phyloP scores from a whole-genome alignment of 2,329 filamentous ascomycete genomes.

The Hypoxylon rubiginosum region DNA sequence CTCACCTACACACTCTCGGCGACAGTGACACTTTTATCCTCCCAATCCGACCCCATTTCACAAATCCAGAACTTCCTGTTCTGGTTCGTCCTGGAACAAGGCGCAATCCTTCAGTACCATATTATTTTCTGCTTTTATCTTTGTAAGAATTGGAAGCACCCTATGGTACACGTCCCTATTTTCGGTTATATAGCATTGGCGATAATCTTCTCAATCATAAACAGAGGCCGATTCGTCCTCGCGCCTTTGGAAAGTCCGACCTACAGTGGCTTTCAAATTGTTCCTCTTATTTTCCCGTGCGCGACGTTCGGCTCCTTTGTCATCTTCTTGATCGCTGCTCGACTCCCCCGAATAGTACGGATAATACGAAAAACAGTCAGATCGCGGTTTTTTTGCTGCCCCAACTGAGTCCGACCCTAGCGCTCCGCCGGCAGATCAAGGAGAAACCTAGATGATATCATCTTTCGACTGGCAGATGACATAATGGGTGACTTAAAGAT shows the following conservation, averaged over 20 bases:
- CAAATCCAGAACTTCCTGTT: not conserved
- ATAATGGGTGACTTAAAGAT: not conserved
- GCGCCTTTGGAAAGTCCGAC: not conserved
- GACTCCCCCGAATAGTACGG: not conserved
- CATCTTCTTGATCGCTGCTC: not conserved
- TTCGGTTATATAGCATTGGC: not conserved
- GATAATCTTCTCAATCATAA: not conserved
- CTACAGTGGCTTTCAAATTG: not conserved
- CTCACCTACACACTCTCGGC: constrained; percentile 1
- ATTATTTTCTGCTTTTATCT: constrained; percentile 9
- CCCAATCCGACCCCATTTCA: constrained; percentile 1
- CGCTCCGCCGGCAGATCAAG: not conserved
- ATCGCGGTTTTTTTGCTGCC: not conserved
- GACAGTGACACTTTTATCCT: not conserved
- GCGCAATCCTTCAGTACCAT: constrained; percentile 2
- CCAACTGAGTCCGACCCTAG: not conserved
- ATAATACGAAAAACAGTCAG: not conserved
- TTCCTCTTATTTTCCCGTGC: not conserved
- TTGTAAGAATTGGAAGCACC: constrained; percentile 7
- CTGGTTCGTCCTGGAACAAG: constrained; percentile 14
- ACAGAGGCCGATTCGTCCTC: not conserved
- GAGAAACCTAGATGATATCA: not conserved
- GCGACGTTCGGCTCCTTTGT: constrained; percentile 5
- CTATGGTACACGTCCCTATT: constrained; percentile 5
- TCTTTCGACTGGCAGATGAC: not conserved